phyloP scores from a whole-genome alignment of 495 filamentous ascomycete species.

The Aspergillus wentii region DNA sequence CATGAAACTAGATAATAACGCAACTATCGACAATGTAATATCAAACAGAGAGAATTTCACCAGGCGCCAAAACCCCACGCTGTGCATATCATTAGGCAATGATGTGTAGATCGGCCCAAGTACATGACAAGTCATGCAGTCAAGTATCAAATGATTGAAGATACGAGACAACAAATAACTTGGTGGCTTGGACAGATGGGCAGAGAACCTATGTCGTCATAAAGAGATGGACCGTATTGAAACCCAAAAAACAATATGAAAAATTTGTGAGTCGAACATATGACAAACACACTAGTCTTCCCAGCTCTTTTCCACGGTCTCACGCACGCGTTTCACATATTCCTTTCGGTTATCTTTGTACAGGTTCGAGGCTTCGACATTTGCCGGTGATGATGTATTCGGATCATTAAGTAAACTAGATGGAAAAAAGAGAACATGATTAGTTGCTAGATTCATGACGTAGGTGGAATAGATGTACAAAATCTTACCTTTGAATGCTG shows the following conservation, averaged over 20 bases:
- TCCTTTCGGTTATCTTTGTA: slow-evolving; percentile 98
- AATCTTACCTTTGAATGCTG: slow-evolving; percentile 91
- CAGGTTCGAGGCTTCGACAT: slow-evolving; percentile 96
- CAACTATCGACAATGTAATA: slow-evolving; percentile 16
- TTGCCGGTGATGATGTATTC: slow-evolving; percentile 94
- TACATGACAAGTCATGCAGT: slow-evolving; percentile 5
- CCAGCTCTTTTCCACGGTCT: slow-evolving; percentile 99
- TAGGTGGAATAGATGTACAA: no score
- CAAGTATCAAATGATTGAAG: not conserved
- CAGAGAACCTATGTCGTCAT: no score
- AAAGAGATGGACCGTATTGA: not conserved
- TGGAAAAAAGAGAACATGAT: slow-evolving; percentile 6
- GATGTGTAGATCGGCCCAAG: slow-evolving; percentile 7
- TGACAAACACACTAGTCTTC: slow-evolving; percentile 56
- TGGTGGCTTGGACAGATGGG: no score
- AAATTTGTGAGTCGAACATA: slow-evolving; percentile 1
- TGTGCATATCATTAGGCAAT: slow-evolving; percentile 36
- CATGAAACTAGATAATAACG: slow-evolving; percentile 9
- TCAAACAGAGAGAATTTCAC: slow-evolving; percentile 16
- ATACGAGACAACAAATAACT: no score
- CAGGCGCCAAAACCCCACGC: slow-evolving; percentile 43
- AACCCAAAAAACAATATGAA: not conserved
- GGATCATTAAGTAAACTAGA: slow-evolving; percentile 92
- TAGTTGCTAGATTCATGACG: no score
- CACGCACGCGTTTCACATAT: slow-evolving; percentile 89